Base-by-base conservation (phyloP, 2,329 filamentous ascomycete species). In the Fragosphaeria purpurea region DNA sequence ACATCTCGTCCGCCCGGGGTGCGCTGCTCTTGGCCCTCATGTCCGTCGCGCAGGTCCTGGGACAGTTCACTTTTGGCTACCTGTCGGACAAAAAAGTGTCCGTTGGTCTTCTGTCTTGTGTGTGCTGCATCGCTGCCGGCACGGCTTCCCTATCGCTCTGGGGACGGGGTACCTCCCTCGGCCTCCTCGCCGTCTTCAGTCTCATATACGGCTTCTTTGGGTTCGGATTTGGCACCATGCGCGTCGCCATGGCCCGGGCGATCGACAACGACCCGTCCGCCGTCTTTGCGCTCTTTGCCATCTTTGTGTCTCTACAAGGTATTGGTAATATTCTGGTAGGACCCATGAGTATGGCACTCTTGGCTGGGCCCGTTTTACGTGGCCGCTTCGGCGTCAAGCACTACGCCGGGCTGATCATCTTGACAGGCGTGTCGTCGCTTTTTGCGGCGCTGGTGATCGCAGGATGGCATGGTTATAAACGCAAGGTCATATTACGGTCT, bases 121-220 rank as follows among this genome's bases (percentile, higher is more conserved):
- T 74, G 1, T 79, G 78, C 53, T 60, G 77, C 49, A 68, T 84
- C 7, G 82, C 79, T 2, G 76, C 78, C 0, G 56, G 74, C 0
- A 76, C 77, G 8, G 76, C 81, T 0, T 70, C 76, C 0, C 49
- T 79, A 5, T 60, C 83, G 9, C 64, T 85, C 30, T 86, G 82
- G 83, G 83, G 81, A 0, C 63, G 76, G 32, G 73, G 77, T 22
- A 70, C 69, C 0, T 73, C 67, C 7, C 63, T 82, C 31, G 70
- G 71, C 0, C 64, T 80, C 4, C 61, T 85, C 35, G 75, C 80
- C 31, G 56, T 78, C 7, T 86, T 82, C 61, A 77, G 80, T 37
- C 63, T 83, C 13, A 66, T 74, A 5, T 86, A 82, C 58, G 83
- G 82, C 0, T 70, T 85, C 56, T 85, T 84, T 50, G 81, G 81